These are phyloP conservation scores for Vitis hybrid DNA, from an alignment of 177 flowering plant genomes.

Conservation along the genomic window DNA sequence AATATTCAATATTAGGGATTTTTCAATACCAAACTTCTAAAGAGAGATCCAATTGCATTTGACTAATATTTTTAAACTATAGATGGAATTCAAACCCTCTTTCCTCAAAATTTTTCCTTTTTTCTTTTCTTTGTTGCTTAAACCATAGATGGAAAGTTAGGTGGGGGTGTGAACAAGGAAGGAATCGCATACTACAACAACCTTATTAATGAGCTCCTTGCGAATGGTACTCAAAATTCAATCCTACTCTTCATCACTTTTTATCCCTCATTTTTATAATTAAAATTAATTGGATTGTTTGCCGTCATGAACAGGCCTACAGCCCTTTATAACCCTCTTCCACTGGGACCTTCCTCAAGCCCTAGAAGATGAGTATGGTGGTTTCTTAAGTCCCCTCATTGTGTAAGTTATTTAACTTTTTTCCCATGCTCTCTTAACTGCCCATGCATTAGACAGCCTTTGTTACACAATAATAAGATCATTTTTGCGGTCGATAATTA, in stretches of 20 bases:
- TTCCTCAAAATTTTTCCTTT: too few relatives aligned
- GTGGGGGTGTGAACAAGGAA: slow-evolving; percentile 43
- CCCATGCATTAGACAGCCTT: background rate
- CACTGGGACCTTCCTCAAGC: slow-evolving; percentile 66
- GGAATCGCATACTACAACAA: slow-evolving; percentile 52
- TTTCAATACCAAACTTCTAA: background rate
- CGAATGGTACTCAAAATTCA: slow-evolving; percentile 23
- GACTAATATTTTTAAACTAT: too few relatives aligned
- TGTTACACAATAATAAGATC: background rate
- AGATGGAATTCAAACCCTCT: too few relatives aligned
- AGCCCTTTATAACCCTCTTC: slow-evolving; percentile 52
- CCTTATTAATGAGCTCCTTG: slow-evolving; percentile 45
- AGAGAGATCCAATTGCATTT: too few relatives aligned
- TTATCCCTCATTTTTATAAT: background rate
- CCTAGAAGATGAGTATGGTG: slow-evolving; percentile 58
- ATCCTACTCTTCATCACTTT: background rate
- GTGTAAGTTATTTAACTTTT: slow-evolving; percentile 37
- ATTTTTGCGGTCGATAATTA: too few relatives aligned
- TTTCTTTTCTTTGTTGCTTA: too few relatives aligned
- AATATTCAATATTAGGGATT: background rate
- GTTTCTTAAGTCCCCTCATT: slow-evolving; percentile 46
- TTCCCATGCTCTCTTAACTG: background rate
- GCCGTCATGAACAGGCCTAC: slow-evolving; percentile 29
- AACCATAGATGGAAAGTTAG: slow-evolving; percentile 41
- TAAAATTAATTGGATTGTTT: background rate